Evolutionary conservation across 1,284 basidiomycete species (phyloP).

Genomic region (Blastosporella zonata): DNA sequence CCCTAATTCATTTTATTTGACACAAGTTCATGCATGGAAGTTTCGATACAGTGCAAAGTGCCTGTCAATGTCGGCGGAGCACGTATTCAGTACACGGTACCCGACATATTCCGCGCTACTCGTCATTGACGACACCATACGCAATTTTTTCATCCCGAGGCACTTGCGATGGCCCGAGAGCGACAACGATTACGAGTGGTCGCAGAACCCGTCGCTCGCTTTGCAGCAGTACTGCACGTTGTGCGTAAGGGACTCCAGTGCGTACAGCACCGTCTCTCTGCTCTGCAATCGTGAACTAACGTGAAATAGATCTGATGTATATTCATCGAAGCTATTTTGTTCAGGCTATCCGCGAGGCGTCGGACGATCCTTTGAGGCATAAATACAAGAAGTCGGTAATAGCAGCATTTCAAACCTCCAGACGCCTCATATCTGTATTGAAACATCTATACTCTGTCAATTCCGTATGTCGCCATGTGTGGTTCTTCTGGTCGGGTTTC

Average conservation of each 20-base stretch:
- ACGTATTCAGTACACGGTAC: constrained; percentile 37
- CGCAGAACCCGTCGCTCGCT: constrained; percentile 34
- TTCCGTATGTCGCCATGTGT: constrained; percentile 34
- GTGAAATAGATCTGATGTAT: constrained; percentile 43
- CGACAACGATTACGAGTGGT: constrained; percentile 37
- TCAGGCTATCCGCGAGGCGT: constrained; percentile 41
- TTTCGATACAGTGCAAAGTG: constrained; percentile 44
- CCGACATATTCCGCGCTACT: constrained; percentile 39
- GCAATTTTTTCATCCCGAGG: constrained; percentile 41
- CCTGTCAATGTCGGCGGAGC: constrained; percentile 40
- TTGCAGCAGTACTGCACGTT: constrained; percentile 45
- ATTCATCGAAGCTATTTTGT: constrained; percentile 52
- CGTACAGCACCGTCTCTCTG: constrained; percentile 18
- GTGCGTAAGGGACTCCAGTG: constrained; percentile 44
- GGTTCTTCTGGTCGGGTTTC: constrained; percentile 53
- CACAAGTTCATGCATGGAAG: constrained; percentile 48
- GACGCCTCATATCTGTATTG: constrained; percentile 39
- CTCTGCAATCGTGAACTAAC: not conserved
- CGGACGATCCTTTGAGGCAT: constrained; percentile 41
- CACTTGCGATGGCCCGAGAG: constrained; percentile 38
- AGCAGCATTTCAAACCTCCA: constrained; percentile 43
- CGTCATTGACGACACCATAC: constrained; percentile 45
- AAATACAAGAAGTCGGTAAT: constrained; percentile 46
- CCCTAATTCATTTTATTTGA: not conserved
- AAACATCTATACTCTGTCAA: constrained; percentile 37